phyloP scores from a whole-genome alignment of 305 asterid species.

The Fraxinus platypoda region DNA sequence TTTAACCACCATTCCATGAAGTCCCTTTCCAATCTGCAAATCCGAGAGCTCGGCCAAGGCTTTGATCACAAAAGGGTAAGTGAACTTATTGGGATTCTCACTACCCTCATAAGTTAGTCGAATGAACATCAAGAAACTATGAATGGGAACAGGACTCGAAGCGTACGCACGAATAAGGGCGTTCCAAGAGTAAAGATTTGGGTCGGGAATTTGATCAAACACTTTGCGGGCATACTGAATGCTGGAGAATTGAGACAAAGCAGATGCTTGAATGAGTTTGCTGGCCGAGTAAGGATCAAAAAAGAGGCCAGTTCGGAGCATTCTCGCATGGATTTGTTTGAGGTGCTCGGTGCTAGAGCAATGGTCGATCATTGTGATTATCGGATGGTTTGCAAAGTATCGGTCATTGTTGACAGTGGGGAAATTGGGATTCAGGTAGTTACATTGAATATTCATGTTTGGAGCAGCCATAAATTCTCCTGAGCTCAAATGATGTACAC shows the following conservation, averaged over 20 bases:
- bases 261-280: constrained; percentile 57
- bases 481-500: neutral
- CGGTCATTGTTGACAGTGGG: constrained; percentile 43
- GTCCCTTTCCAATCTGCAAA: constrained; percentile 46
- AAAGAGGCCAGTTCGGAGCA: constrained; percentile 70
- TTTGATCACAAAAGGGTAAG: constrained; percentile 76
- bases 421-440: constrained; percentile 23
- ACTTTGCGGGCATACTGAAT: constrained; percentile 57
- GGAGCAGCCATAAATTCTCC: constrained; percentile 41
- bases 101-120: constrained; percentile 39
- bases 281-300: constrained; percentile 72
- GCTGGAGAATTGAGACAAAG: constrained; percentile 52
- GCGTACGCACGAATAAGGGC: constrained; percentile 65
- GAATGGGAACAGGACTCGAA: constrained; percentile 39
- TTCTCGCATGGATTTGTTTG: constrained; percentile 67
- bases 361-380: constrained; percentile 41
- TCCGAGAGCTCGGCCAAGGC: constrained; percentile 55
- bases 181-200: constrained; percentile 75
- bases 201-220: constrained; percentile 75
- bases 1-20: constrained; percentile 72
- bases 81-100: constrained; percentile 61
- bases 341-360: constrained; percentile 51
- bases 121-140: constrained; percentile 38
- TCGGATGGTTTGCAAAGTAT: constrained; percentile 43
- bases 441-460: constrained; percentile 29